A percentile compares a stretch with the other conserved stretches of the same genome.
Conservation (phyloP, 495 filamentous ascomycete genomes). For the Talaromyces nanjingensis region DNA sequence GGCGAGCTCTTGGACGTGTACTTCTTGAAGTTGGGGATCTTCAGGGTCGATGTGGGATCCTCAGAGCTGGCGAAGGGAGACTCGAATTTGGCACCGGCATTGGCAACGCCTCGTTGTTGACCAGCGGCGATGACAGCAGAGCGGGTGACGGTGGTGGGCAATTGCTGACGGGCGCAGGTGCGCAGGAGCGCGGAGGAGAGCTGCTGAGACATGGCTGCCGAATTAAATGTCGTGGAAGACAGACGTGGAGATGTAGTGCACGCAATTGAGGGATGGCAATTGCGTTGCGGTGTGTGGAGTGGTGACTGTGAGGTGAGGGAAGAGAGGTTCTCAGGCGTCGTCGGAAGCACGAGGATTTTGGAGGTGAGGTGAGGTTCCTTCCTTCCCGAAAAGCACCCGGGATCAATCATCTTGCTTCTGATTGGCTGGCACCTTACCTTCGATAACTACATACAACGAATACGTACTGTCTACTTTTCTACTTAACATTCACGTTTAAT, state of each 20-base stretch:
- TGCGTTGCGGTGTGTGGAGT: constrained; percentile 13
- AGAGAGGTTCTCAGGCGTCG: constrained; percentile 12
- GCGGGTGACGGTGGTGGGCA: constrained; percentile 26
- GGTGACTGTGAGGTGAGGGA: constrained; percentile 18
- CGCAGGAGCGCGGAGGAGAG: constrained; percentile 44
- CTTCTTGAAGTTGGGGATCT: constrained; percentile 84
- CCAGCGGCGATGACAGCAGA: constrained; percentile 42
- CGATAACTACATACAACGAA: no score
- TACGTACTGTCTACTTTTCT: no score
- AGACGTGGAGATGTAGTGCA: background rate
- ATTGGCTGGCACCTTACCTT: constrained; percentile 27
- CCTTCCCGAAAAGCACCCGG: constrained; percentile 30
- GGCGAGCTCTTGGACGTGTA: constrained; percentile 64
- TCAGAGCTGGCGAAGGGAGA: constrained; percentile 41
- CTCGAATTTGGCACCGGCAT: constrained; percentile 40
- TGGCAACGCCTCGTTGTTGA: constrained; percentile 41
- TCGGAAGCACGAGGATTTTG: constrained; percentile 17
- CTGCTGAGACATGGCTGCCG: constrained; percentile 28
- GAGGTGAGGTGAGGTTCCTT: constrained; percentile 32
- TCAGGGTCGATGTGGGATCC: constrained; percentile 46
- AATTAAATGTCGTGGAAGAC: background rate
- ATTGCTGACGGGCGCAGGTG: constrained; percentile 43
- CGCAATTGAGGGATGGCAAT: constrained; percentile 30
- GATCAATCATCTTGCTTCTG: constrained; percentile 32
- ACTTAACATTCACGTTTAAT: background rate